These are phyloP conservation scores for Eurotiales sp. DNA, from an alignment of 2,329 filamentous ascomycete genomes.

Conservation along the genomic window DNA sequence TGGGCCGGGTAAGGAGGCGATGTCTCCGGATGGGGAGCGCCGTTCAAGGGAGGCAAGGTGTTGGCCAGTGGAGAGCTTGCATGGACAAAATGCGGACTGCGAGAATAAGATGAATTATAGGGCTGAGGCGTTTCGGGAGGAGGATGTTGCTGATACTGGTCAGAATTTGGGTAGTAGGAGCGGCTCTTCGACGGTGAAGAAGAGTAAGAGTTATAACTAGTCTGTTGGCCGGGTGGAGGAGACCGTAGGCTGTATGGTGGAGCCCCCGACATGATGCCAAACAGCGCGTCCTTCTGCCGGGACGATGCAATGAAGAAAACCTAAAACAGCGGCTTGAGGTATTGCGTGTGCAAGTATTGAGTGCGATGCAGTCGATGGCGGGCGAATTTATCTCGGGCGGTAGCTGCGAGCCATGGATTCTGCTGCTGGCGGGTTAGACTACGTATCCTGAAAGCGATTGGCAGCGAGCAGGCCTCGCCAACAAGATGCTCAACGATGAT, in stretches of 20 bases:
- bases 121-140: constrained; percentile 43
- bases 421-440: constrained; percentile 7
- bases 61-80: constrained; percentile 38
- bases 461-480: not conserved
- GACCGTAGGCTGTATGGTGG: constrained; percentile 45
- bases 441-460: not conserved
- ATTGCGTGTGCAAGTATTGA: not conserved
- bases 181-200: constrained; percentile 38
- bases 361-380: constrained; percentile 1
- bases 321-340: not conserved
- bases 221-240: constrained; percentile 30
- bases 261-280: constrained; percentile 39
- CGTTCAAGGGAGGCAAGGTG: constrained; percentile 40
- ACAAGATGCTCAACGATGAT: not conserved
- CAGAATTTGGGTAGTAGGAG: constrained; percentile 41
- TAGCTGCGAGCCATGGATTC: constrained; percentile 14
- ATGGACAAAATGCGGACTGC: constrained; percentile 41
- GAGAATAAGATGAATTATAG: constrained; percentile 32
- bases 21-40: constrained; percentile 31
- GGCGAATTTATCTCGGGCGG: constrained; percentile 10
- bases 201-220: constrained; percentile 40
- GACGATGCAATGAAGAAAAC: constrained; percentile 1
- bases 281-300: constrained; percentile 27
- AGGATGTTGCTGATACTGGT: constrained; percentile 35
- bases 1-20: constrained; percentile 32